These are phyloP conservation scores for Thoreauomyces humboldtii DNA, from an alignment of 192 early-diverging fungal genomes.

Conservation along the genomic window DNA sequence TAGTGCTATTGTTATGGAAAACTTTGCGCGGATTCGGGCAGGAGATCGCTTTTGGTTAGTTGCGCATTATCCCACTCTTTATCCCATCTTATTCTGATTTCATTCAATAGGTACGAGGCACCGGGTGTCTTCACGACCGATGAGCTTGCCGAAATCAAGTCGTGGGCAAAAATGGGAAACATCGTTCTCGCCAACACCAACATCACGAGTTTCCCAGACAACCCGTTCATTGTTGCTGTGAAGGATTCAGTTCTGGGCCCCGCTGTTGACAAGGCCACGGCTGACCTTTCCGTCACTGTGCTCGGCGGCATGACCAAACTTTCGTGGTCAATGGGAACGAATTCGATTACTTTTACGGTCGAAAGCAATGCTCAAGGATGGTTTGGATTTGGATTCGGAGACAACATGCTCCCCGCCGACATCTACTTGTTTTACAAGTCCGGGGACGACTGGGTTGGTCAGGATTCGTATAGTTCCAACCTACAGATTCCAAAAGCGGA, in stretches of 20 bases:
- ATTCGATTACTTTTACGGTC: conserved; percentile 20
- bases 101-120: too few species aligned
- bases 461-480: conserved; percentile 12
- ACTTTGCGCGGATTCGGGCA: conserved; percentile 46
- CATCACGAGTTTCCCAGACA: conserved; percentile 34
- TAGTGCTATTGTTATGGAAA: conserved; percentile 30
- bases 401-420: conserved; percentile 31
- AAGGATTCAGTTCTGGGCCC: too few species aligned
- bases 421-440: conserved; percentile 29
- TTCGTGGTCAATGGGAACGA: conserved; percentile 21
- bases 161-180: conserved; percentile 23
- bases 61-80: too few species aligned
- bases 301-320: conserved; percentile 21
- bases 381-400: conserved; percentile 45
- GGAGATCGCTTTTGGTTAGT: conserved; percentile 53
- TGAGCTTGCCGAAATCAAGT: conserved; percentile 34
- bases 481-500: background rate
- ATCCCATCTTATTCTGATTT: too few species aligned
- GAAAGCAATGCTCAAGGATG: conserved; percentile 40
- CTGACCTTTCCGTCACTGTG: conserved; percentile 4
- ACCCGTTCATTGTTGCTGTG: conserved; percentile 33
- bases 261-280: conserved; percentile 1
- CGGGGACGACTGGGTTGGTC: conserved; percentile 19
- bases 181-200: conserved; percentile 42
- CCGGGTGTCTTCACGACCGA: conserved; percentile 40